Percentiles rank a stretch among this genome's conserved stretches.
These are phyloP conservation scores for Scedosporium aurantiacum DNA, from an alignment of 2,329 filamentous ascomycete species.

Conservation along the genomic window DNA sequence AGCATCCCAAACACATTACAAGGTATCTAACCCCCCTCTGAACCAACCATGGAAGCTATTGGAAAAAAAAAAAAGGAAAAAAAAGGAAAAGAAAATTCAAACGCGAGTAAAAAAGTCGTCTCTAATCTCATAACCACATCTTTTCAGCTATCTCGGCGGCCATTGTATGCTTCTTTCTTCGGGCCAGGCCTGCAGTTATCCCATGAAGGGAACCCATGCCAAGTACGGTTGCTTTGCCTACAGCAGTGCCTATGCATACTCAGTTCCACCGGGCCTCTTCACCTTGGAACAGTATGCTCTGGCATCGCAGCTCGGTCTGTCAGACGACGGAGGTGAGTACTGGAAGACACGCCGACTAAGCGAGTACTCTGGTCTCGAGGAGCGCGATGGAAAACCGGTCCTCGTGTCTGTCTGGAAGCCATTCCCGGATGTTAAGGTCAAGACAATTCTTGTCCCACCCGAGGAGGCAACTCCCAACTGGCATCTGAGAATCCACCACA, in stretches of 20 bases:
- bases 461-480: constrained; percentile 49
- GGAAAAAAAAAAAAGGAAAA: no score
- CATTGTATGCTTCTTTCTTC: constrained; percentile 67
- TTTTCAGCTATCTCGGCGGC: constrained; percentile 49
- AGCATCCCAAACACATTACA: constrained; percentile 63
- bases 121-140: background rate
- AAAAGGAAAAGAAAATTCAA: background rate
- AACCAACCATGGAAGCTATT: background rate
- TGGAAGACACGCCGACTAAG: constrained; percentile 67
- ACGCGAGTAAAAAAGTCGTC: background rate
- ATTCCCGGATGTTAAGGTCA: constrained; percentile 55
- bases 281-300: constrained; percentile 67
- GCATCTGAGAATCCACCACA: constrained; percentile 56
- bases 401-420: constrained; percentile 62
- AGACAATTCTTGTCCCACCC: constrained; percentile 55
- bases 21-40: constrained; percentile 22
- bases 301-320: constrained; percentile 64
- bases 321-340: constrained; percentile 65
- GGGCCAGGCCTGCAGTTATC: constrained; percentile 72
- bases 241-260: constrained; percentile 65
- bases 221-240: constrained; percentile 76
- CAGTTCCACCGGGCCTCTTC: constrained; percentile 64
- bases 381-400: constrained; percentile 42
- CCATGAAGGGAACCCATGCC: constrained; percentile 69
- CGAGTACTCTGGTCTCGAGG: constrained; percentile 52